phyloP scores from a whole-genome alignment of 2,329 filamentous ascomycete genomes.

The Ceratocystis ficicola region DNA sequence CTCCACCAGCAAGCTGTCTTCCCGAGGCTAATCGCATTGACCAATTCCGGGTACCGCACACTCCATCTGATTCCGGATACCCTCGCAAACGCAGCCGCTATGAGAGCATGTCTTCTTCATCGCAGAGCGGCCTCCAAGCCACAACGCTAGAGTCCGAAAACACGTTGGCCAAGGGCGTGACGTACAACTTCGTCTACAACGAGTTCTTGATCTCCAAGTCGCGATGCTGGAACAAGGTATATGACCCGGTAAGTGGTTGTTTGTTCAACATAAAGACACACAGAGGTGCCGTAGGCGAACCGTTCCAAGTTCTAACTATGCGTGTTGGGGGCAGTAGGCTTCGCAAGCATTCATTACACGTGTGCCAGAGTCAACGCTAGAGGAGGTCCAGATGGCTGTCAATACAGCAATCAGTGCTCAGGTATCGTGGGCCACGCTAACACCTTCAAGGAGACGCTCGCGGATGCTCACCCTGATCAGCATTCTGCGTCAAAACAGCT shows the following conservation, averaged over 20 bases:
- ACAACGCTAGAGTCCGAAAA: background rate
- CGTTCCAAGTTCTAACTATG: background rate
- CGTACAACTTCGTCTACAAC: conserved; percentile 24
- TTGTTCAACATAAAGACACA: background rate
- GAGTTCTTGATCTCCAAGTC: conserved; percentile 23
- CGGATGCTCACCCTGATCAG: conserved; percentile 13
- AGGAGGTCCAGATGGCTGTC: conserved; percentile 23
- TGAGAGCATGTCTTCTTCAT: conserved; percentile 11
- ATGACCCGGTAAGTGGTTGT: conserved; percentile 22
- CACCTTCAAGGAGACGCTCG: conserved; percentile 9
- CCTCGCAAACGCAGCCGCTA: conserved; percentile 13
- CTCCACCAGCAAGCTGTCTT: background rate
- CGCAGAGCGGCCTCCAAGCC: background rate
- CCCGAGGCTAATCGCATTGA: background rate
- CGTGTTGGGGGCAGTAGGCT: conserved; percentile 14
- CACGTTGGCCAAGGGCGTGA: conserved; percentile 14
- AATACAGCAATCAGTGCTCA: conserved; percentile 21
- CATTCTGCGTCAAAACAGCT: conserved; percentile 15
- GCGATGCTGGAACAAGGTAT: conserved; percentile 23
- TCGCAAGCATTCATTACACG: conserved; percentile 24
- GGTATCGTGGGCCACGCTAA: conserved; percentile 16
- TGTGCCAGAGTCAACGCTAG: conserved; percentile 25
- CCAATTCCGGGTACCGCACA: conserved; percentile 2
- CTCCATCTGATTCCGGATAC: conserved; percentile 8
- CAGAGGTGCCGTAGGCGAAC: background rate